These are phyloP conservation scores for Phytophthora constricta DNA, from an alignment of 352 stramenopile genomes.

Conservation along the genomic window DNA sequence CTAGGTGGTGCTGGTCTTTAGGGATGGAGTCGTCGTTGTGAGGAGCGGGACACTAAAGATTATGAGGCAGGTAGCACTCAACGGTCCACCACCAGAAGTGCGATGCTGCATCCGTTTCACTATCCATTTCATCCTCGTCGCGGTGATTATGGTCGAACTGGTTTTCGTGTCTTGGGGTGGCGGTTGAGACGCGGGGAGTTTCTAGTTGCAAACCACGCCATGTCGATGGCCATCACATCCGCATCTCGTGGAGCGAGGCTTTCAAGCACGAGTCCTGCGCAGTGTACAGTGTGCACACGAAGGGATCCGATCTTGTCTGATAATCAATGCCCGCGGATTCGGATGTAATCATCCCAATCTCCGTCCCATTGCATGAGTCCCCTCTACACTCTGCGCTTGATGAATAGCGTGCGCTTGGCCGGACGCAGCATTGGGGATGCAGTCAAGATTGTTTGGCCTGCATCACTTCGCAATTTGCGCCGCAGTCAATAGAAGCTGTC, in stretches of 20 bases:
- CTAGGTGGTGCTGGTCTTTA: neutral
- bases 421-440: constrained; percentile 3
- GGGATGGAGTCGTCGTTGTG: neutral
- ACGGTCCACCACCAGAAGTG: too few species aligned
- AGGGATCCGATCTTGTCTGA: neutral
- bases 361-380: neutral
- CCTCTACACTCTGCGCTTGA: neutral
- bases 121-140: too few species aligned
- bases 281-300: too few species aligned
- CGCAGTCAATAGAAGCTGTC: constrained; percentile 22
- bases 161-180: too few species aligned
- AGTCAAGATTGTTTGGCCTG: neutral
- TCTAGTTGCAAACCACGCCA: too few species aligned
- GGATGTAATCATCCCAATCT: constrained; percentile 24
- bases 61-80: constrained; percentile 11
- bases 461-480: constrained; percentile 30
- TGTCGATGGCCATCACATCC: too few species aligned
- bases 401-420: neutral
- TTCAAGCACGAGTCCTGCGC: too few species aligned
- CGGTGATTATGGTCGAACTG: too few species aligned
- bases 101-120: neutral
- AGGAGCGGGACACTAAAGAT: neutral
- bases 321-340: constrained; percentile 31
- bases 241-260: too few species aligned
- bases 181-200: too few species aligned